Conservation (phyloP, 495 filamentous ascomycete genomes). For the Penicillium chermesinum region DNA sequence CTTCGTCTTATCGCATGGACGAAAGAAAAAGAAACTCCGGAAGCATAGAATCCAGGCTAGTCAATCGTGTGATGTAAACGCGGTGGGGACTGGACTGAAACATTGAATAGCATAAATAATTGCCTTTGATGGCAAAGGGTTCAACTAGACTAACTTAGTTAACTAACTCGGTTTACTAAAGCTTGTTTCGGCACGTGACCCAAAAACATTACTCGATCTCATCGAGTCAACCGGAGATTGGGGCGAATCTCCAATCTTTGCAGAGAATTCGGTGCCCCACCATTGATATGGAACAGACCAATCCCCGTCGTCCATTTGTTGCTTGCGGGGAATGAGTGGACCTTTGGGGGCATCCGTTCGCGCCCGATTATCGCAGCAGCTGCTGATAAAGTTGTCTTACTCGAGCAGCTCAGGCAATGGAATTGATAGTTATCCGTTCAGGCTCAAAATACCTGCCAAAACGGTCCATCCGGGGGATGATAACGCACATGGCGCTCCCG, state of each 20-base stretch:
- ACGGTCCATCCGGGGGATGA: neutral
- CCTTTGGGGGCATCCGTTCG: conserved; percentile 3
- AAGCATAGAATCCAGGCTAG: too few species aligned
- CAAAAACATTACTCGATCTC: conserved; percentile 36
- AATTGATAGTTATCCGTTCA: conserved; percentile 15
- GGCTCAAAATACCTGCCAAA: conserved; percentile 10
- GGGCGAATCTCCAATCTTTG: conserved; percentile 10
- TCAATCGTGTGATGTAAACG: too few species aligned
- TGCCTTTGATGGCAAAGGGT: too few species aligned
- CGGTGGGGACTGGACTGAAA: too few species aligned
- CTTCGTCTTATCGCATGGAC: too few species aligned
- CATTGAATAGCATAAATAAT: too few species aligned
- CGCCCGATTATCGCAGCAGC: conserved; percentile 9
- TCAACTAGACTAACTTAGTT: too few species aligned
- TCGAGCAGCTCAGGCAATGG: conserved; percentile 20
- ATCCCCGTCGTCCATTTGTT: conserved; percentile 7
- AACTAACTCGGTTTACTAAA: too few species aligned
- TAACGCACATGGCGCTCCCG: conserved; percentile 9
- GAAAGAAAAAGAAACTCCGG: too few species aligned
- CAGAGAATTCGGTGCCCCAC: conserved; percentile 8
- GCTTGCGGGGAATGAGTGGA: conserved; percentile 18
- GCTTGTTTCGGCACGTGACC: conserved; percentile 21
- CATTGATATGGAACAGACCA: conserved; percentile 18
- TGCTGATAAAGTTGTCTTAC: conserved; percentile 18
- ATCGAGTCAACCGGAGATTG: conserved; percentile 32